These are phyloP conservation scores for Diversispora eburnea DNA, from an alignment of 192 early-diverging fungal species.

Conservation along the genomic window DNA sequence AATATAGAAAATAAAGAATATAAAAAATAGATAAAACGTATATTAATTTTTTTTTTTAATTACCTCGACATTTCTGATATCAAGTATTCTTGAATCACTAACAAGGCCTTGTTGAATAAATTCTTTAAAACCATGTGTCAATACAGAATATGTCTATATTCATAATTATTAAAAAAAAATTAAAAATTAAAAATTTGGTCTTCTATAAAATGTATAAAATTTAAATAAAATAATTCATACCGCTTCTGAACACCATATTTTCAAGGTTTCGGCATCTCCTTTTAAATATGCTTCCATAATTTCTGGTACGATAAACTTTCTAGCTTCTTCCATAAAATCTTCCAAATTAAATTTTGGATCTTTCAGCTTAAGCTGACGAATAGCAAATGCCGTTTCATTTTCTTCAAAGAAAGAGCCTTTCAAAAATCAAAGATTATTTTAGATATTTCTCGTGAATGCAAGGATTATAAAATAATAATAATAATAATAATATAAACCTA, in stretches of 20 bases:
- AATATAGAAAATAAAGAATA: not conserved
- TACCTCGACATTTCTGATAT: conserved; percentile 83
- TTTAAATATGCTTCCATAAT: conserved; percentile 92
- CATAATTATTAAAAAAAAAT: not conserved
- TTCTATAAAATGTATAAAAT: not conserved
- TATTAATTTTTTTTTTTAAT: not conserved
- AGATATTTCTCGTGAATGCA: not conserved
- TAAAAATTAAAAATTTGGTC: not conserved
- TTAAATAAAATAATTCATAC: conserved; percentile 43
- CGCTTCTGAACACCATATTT: conserved; percentile 93
- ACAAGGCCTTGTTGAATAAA: conserved; percentile 85
- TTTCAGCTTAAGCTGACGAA: conserved; percentile 75
- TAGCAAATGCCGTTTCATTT: conserved; percentile 88
- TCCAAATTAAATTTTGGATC: conserved; percentile 87
- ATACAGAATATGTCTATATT: conserved; percentile 66
- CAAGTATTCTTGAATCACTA: conserved; percentile 92
- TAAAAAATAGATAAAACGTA: not conserved
- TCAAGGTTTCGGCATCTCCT: conserved; percentile 76
- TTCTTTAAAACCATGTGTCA: conserved; percentile 78
- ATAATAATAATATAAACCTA: conserved; percentile 43
- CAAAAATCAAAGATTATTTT: not conserved
- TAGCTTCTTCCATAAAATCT: conserved; percentile 84
- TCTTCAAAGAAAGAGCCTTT: conserved; percentile 81
- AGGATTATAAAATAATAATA: not conserved
- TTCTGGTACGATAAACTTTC: conserved; percentile 92